Base-by-base conservation (phyloP, 1,139 yeast genomes). In the Petasospora rhodanensis region DNA sequence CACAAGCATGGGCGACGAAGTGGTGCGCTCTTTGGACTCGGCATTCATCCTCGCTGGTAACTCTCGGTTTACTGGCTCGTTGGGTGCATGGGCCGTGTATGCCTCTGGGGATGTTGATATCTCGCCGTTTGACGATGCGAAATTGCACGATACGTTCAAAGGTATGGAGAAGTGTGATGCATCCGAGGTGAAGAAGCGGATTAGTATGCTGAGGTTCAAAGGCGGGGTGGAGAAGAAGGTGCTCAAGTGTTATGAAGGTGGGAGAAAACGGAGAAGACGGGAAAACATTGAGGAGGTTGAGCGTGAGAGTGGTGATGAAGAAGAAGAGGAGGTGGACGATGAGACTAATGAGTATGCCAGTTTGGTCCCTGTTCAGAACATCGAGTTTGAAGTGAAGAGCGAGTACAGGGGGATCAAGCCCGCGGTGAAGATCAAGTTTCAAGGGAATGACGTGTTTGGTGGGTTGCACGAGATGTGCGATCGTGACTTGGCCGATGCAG, bases 381-480 rank as follows among this genome's bases (percentile, higher is more conserved):
- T 70, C 4, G 74, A 72, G 31, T 73, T 70, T 42, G 47, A 52
- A 4, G 35, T 79, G 1, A 49, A 55, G 32, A 55, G 17, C 25
- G 43, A 50, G 14, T 42, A 25, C 22, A 38, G 38, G 16, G 36
- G 26, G 6, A 52, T 13, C 26, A 43, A 19, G 30, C 58, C 68
- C 3, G 41, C 44, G 3, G 58, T 83, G 3, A 68, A 64, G 15
- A 40, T 85, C 18, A 66, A 70, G 38, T 54, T 85, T 6, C 62
- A 69, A 4, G 96, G 96, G 1, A 59, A 64, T n/a, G 94, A 86
- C 53, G 73, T 86, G 2, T 83, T 79, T 66, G 94, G 76, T 2
- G 96, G 95, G 0, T 50, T 86, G 25, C 87, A 83, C 53, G 79
- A 82, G 46, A 61, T 85, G 22, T 74, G 87, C n/a, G 76, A 64